Conservation (phyloP, 306 rosid genomes). For the Trifolium pratense region DNA sequence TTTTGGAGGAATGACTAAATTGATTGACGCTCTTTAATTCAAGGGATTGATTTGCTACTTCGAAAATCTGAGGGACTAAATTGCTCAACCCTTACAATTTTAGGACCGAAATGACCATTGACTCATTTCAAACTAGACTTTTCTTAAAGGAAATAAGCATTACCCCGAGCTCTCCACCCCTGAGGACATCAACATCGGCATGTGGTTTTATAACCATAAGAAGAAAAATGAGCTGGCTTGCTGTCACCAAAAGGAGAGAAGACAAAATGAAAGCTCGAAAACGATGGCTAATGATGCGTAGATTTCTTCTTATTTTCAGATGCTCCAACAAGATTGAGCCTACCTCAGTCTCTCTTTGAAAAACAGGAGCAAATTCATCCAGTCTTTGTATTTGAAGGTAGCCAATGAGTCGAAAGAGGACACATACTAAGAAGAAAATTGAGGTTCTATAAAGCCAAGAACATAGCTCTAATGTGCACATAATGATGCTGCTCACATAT, state of each 20-base stretch:
- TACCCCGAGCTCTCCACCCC: conserved; percentile 90
- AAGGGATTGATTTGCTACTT: too few species aligned
- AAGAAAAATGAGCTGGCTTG: conserved; percentile 74
- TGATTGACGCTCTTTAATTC: too few species aligned
- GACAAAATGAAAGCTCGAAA: conserved; percentile 70
- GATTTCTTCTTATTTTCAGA: conserved; percentile 62
- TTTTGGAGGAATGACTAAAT: neutral
- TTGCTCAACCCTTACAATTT: neutral
- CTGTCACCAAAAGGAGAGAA: conserved; percentile 75
- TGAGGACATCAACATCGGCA: conserved; percentile 67
- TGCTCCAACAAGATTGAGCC: conserved; percentile 71
- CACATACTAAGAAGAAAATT: conserved; percentile 80
- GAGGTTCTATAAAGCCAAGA: conserved; percentile 89
- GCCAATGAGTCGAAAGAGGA: conserved; percentile 76
- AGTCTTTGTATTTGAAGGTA: conserved; percentile 70
- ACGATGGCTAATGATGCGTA: conserved; percentile 77
- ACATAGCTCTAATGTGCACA: conserved; percentile 67
- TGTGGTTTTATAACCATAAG: conserved; percentile 56
- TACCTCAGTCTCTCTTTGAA: conserved; percentile 70
- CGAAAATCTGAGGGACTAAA: neutral
- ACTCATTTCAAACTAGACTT: neutral
- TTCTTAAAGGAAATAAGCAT: conserved; percentile 27
- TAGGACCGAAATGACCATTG: neutral
- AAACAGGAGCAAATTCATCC: conserved; percentile 68
- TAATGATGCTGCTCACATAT: conserved; percentile 54